A percentile compares a stretch with the other conserved stretches of the same genome.
Conservation (phyloP, 2,329 filamentous ascomycete genomes). For the Alternaria ethzedia region DNA sequence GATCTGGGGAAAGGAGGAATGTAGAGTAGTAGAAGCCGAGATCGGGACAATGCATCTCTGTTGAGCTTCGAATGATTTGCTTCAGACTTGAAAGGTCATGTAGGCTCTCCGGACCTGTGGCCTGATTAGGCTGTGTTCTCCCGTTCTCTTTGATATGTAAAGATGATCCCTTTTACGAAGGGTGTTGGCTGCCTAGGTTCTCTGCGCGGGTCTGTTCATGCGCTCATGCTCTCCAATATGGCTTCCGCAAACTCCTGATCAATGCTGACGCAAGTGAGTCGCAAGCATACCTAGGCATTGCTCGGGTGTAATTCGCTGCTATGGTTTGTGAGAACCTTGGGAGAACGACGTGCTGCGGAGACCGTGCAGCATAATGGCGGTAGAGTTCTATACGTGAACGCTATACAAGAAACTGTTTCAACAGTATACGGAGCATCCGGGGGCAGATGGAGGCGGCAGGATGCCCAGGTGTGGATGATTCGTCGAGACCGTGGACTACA, state of each 20-base stretch:
- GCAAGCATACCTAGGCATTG: not conserved
- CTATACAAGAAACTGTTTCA: not conserved
- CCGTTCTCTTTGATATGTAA: not conserved
- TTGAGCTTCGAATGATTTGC: no score
- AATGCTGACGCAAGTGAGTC: not conserved
- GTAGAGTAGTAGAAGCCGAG: not conserved
- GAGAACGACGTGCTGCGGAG: not conserved
- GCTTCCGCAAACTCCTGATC: not conserved
- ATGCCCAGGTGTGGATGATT: not conserved
- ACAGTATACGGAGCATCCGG: not conserved
- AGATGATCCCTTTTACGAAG: not conserved
- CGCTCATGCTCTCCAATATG: not conserved
- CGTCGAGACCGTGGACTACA: not conserved
- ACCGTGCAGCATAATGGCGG: not conserved
- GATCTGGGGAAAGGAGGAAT: not conserved
- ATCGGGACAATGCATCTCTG: not conserved
- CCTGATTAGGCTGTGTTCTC: no score
- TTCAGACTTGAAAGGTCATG: no score
- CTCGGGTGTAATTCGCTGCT: not conserved
- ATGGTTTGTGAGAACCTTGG: not conserved
- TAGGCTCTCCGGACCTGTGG: no score
- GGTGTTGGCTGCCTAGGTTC: not conserved
- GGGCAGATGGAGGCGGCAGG: not conserved
- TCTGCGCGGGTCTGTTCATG: not conserved
- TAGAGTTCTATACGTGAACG: not conserved